Percentiles rank a stretch among this genome's conserved stretches.
Evolutionary conservation across 371 early-diverging fungal species (phyloP).

Genomic region (Modicella reniformis): DNA sequence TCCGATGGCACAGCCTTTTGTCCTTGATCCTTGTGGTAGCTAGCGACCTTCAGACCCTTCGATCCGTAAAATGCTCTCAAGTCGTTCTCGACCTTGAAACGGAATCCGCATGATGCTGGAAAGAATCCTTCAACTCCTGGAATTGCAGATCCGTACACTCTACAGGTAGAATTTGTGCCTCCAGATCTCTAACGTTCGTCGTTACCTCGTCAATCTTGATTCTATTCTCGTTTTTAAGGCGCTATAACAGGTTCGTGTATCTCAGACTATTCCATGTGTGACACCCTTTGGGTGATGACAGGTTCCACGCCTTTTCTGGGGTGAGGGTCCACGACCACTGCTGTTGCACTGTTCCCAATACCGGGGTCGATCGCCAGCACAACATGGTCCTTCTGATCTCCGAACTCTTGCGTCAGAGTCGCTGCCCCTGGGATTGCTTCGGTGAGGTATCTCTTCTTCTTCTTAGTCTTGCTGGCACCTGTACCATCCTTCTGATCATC

Average conservation of each 20-base stretch:
- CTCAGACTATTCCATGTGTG: slow-evolving; percentile 9
- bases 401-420: neutral
- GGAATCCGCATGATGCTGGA: neutral
- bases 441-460: too few relatives aligned
- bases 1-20: slow-evolving; percentile 9
- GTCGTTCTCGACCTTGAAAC: neutral
- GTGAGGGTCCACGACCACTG: neutral
- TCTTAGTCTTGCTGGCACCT: too few relatives aligned
- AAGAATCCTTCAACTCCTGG: slow-evolving; percentile 1
- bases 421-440: too few relatives aligned
- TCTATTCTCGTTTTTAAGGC: neutral
- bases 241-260: neutral
- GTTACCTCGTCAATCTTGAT: neutral
- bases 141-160: slow-evolving; percentile 3
- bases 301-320: neutral
- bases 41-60: neutral
- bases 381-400: neutral
- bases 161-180: neutral
- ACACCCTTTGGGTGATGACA: slow-evolving; percentile 4
- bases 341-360: slow-evolving; percentile 4
- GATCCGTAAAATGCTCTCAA: neutral
- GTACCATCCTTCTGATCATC: too few relatives aligned
- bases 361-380: slow-evolving; percentile 6
- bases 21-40: slow-evolving; percentile 11
- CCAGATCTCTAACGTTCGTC: neutral